Evolutionary conservation across 2,329 filamentous ascomycete species (phyloP), one percentile per base, ranked within the genome.

Genomic region (Ophiostoma angusticollis): DNA sequence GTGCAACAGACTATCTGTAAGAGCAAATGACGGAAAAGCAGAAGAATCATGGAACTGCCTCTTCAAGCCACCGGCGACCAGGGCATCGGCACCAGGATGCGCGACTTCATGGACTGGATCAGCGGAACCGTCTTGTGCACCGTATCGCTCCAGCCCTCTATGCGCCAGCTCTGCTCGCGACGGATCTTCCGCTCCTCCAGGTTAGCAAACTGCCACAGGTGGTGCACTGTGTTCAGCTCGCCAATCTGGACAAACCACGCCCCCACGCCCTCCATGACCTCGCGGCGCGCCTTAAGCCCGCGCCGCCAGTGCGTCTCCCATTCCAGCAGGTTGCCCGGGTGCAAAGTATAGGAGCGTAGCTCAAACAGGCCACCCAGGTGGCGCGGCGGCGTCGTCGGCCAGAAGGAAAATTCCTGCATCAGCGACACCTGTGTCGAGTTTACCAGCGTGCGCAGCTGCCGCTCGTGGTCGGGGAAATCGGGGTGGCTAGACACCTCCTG

Each of bases 321-420:
- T 63, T 98, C 91, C 7, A 98, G 72, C 31, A 98, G 70, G 58
- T 95, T 95, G 30, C 91, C 91, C 0, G 91, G 91, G 57, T 95
- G 85, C 17, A 98, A 72, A 5, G 86, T 95, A 66, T 98, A 98
- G 2, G 91, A 95, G 37, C 91, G 84, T 24, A 98, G 72, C 65
- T 98, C 91, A 56, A 98, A 98, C 30, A 98, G 63, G 32, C 91
- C 91, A 40, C 91, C 91, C 1, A 98, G 74, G 53, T 84, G 70
- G 44, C 91, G 84, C 0, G 91, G 91, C 5, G 87, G 73, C 0
- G 85, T 89, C 3, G 91, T 98, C 1, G 91, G 91, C 91, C 91
- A 98, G 72, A 98, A 98, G 25, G 87, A 94, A 63, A 98, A 98
- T 61, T 98, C 91, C 60, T 98, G 91, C 91, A 98, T 98, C 37